Base-by-base conservation (phyloP, 441 rosid species). In the Cnidoscolus chayamansa region DNA sequence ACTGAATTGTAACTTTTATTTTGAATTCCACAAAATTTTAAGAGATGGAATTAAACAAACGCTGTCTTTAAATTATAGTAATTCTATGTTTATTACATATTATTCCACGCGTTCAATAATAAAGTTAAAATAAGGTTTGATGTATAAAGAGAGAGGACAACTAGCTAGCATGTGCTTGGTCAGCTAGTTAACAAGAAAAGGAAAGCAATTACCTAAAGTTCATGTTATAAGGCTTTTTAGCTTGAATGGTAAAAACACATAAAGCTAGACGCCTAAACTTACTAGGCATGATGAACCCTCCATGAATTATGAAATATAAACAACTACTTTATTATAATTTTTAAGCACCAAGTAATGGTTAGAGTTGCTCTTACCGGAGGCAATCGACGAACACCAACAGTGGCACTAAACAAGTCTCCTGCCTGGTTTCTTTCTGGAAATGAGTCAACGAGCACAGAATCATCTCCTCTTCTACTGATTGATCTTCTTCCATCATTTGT, bases 361-460 rank as follows among this genome's bases (percentile, higher is more conserved):
- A 11, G 19, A 55, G 69, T 43, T 53, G 16, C 1, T 76, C 95
- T 86, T 73, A 94, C 98, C 82, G 72, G 76, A 79, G 89, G 91
- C 77, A 88, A 58, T 75, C 15, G 83, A 45, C 73, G 86, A 72
- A 90, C 85, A 77, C 74, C 87, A 81, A 81, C 83, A 62, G 87
- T 69, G 59, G 83, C 88, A 84, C 89, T 77, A 79, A 91, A 88
- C 82, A 89, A 83, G 67, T 90, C 90, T 74, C 95, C 92, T 15
- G 96, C 89, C 79, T 79, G 92, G 65, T 87, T 84, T 83, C 84
- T 87, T 82, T 86, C 90, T 5, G 91, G 89, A 78, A 83, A 83
- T 60, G 92, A 85, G 70, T 83, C 87, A 45, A 73, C 70, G 66
- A 77, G 48, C 2, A 85, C 57, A 49, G 83, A 67, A 79, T 78